Evolutionary conservation across 1,284 basidiomycete species (phyloP).

Genomic region (Puccinia triticina): DNA sequence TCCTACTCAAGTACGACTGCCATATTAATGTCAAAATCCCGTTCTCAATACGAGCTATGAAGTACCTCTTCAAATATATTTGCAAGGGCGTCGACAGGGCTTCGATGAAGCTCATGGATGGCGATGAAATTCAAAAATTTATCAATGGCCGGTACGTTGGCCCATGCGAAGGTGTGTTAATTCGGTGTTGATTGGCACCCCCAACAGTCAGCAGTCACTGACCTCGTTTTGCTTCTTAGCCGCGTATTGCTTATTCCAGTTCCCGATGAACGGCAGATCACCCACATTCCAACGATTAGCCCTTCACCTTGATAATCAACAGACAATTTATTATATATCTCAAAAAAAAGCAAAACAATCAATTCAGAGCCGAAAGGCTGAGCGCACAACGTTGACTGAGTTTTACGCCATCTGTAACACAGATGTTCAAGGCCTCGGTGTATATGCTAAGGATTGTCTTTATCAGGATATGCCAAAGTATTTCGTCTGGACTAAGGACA

Average conservation of each 20-base stretch:
- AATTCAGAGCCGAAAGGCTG: neutral
- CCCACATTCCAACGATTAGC: conserved; percentile 6
- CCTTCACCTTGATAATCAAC: conserved; percentile 4
- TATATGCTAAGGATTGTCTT: neutral
- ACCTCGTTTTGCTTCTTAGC: neutral
- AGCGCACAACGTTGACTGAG: conserved; percentile 12
- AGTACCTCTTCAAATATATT: conserved; percentile 36
- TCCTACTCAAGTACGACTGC: neutral
- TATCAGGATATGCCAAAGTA: conserved; percentile 5
- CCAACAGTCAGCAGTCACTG: neutral
- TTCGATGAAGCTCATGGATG: neutral
- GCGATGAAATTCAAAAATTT: conserved; percentile 61
- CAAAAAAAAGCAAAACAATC: neutral
- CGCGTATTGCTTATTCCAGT: conserved; percentile 4
- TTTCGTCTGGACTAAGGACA: neutral
- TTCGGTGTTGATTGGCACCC: no score
- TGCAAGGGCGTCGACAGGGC: conserved; percentile 15
- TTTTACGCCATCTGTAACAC: neutral
- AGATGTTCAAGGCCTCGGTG: neutral
- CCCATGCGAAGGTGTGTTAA: neutral
- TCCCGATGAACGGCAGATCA: neutral
- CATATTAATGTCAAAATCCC: conserved; percentile 35
- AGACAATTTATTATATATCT: neutral
- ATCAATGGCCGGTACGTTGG: conserved; percentile 62
- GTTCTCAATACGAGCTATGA: neutral